Conservation (phyloP, 2,329 filamentous ascomycete species). For the Microdochium nivale region DNA sequence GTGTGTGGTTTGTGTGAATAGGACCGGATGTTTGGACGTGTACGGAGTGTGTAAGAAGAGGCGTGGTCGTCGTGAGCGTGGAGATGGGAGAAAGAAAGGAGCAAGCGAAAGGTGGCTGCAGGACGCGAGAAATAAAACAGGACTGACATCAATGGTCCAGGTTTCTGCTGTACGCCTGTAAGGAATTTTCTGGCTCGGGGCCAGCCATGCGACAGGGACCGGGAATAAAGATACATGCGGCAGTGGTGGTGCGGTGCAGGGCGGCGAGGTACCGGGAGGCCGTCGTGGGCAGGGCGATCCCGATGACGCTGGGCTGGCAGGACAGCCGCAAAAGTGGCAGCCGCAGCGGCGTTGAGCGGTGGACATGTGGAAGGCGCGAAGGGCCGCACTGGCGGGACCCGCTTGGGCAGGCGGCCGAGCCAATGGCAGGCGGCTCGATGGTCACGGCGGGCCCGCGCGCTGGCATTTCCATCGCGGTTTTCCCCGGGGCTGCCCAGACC, state of each 20-base stretch:
- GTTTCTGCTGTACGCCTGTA: background rate
- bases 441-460: background rate
- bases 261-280: background rate
- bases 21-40: slow-evolving; percentile 20
- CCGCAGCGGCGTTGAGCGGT: background rate
- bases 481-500: background rate
- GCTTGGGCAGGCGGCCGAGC: background rate
- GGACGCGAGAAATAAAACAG: background rate
- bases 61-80: background rate
- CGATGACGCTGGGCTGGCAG: background rate
- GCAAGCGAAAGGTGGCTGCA: slow-evolving; percentile 4
- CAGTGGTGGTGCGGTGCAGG: background rate
- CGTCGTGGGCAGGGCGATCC: background rate
- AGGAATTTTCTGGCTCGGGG: background rate
- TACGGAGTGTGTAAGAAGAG: slow-evolving; percentile 1
- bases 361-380: background rate
- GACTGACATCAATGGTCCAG: slow-evolving; percentile 16
- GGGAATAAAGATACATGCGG: background rate
- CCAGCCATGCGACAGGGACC: too few species aligned
- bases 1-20: slow-evolving; percentile 15
- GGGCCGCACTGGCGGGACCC: background rate
- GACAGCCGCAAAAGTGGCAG: background rate
- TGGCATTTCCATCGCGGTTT: background rate
- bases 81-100: slow-evolving; percentile 1
- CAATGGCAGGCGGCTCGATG: background rate